phyloP scores from a whole-genome alignment of 108 stramenopile genomes.

The Cyclotella distinguenda region DNA sequence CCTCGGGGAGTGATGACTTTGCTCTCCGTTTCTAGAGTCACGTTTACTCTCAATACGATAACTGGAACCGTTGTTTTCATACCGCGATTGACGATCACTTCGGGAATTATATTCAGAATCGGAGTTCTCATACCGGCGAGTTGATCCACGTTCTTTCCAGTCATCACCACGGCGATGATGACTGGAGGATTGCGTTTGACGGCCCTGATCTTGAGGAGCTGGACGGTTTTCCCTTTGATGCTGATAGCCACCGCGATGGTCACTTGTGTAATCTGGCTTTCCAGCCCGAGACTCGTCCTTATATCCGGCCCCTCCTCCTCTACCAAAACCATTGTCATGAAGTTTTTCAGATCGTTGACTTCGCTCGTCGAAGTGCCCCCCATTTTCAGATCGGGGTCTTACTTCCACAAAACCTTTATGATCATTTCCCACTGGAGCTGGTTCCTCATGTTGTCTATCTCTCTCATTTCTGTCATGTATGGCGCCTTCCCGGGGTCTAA shows the following conservation, averaged over 20 bases:
- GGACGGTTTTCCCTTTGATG: neutral
- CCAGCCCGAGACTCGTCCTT: slow-evolving; percentile 18
- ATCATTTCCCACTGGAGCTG: too few relatives aligned
- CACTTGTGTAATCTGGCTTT: slow-evolving; percentile 19
- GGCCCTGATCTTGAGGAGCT: slow-evolving; percentile 9
- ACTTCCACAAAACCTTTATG: slow-evolving; percentile 12
- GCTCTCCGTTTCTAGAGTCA: neutral
- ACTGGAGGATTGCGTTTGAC: slow-evolving; percentile 13
- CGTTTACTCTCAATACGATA: slow-evolving; percentile 1
- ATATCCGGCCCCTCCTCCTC: slow-evolving; percentile 29
- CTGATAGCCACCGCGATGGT: slow-evolving; percentile 13
- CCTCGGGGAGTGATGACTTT: slow-evolving; percentile 18
- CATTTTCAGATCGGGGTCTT: slow-evolving; percentile 13
- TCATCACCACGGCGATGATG: slow-evolving; percentile 12
- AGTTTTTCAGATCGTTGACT: slow-evolving; percentile 16
- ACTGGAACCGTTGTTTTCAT: slow-evolving; percentile 5
- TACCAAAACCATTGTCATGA: slow-evolving; percentile 16
- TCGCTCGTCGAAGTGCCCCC: slow-evolving; percentile 2
- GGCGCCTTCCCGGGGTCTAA: slow-evolving; percentile 67
- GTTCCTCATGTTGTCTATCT: slow-evolving; percentile 35
- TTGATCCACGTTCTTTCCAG: slow-evolving; percentile 19
- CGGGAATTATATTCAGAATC: slow-evolving; percentile 13
- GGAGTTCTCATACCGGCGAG: slow-evolving; percentile 22
- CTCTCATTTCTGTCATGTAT: slow-evolving; percentile 46
- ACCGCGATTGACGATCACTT: slow-evolving; percentile 11